A percentile compares a stretch with the other conserved stretches of the same genome.
Evolutionary conservation across 2,329 filamentous ascomycete genomes (phyloP).

Genomic region (Kalmusia sp.): DNA sequence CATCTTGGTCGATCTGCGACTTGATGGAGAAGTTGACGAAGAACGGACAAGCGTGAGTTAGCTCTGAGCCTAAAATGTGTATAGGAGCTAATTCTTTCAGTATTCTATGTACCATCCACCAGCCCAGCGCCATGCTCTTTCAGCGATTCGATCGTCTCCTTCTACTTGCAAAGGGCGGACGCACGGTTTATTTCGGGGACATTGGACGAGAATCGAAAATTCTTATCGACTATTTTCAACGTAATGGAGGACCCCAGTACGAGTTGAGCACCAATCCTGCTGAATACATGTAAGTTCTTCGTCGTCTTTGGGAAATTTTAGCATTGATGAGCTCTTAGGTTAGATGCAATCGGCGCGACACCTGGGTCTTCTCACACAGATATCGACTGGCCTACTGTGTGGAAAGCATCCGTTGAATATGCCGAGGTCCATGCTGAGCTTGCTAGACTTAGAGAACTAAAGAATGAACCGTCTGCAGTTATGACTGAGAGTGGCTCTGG

Average conservation of each 20-base stretch:
- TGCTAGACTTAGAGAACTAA: conserved; percentile 33
- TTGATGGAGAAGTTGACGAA: conserved; percentile 89
- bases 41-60: conserved; percentile 67
- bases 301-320: not conserved
- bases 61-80: not conserved
- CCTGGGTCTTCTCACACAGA: conserved; percentile 55
- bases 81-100: not conserved
- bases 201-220: conserved; percentile 74
- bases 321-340: conserved; percentile 3
- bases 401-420: conserved; percentile 57
- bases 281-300: conserved; percentile 70
- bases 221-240: conserved; percentile 77
- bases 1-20: conserved; percentile 89
- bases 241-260: conserved; percentile 70
- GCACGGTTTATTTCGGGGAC: conserved; percentile 82
- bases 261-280: conserved; percentile 76
- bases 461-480: conserved; percentile 47
- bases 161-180: conserved; percentile 77
- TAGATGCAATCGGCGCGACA: conserved; percentile 62
- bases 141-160: conserved; percentile 85
- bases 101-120: conserved; percentile 94
- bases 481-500: conserved; percentile 56
- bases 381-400: conserved; percentile 59
- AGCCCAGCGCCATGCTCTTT: conserved; percentile 92
- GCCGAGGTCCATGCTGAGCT: conserved; percentile 54